Percentiles rank a stretch among this genome's conserved stretches.
Evolutionary conservation across 2,329 filamentous ascomycete genomes (phyloP).

Genomic region (Simplicillium aogashimaense): DNA sequence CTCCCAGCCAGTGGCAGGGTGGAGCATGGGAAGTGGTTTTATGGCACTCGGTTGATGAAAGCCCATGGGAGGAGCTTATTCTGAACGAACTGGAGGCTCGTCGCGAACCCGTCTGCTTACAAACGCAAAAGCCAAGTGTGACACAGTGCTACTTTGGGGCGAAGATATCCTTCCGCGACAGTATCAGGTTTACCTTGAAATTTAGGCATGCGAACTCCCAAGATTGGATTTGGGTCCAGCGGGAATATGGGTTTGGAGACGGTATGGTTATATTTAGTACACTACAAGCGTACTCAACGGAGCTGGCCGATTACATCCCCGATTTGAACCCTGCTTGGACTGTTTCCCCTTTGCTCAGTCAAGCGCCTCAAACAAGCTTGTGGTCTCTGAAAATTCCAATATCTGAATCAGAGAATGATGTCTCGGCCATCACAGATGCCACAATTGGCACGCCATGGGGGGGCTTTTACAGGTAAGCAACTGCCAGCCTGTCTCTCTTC

Average conservation of each 20-base stretch:
- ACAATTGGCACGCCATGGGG: neutral
- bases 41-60: neutral
- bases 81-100: neutral
- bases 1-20: neutral
- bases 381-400: neutral
- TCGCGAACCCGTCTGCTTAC: neutral
- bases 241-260: neutral
- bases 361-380: neutral
- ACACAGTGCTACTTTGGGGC: neutral
- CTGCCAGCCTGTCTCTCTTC: no score
- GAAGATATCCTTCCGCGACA: neutral
- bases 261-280: neutral
- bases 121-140: neutral
- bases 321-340: neutral
- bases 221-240: neutral
- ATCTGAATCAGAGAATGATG: neutral
- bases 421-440: neutral
- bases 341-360: neutral
- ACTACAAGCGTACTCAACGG: neutral
- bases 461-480: neutral
- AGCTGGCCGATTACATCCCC: neutral
- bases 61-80: neutral
- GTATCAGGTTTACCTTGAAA: neutral
- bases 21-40: neutral
- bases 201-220: neutral